These are phyloP conservation scores for Citrullus colocynthis DNA, from an alignment of 306 rosid genomes.

Conservation along the genomic window DNA sequence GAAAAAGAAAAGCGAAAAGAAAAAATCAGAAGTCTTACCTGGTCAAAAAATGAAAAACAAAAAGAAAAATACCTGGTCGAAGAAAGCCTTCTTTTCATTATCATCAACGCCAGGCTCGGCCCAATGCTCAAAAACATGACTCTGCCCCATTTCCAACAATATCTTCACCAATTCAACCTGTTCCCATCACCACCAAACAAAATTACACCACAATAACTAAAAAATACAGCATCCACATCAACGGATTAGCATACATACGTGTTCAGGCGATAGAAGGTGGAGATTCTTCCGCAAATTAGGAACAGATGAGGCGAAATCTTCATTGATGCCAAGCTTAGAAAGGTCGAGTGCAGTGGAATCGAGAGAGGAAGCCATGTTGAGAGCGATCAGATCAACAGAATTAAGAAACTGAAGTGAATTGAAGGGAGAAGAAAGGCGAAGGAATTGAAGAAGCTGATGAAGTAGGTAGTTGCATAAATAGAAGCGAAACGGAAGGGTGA, in stretches of 20 bases:
- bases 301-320: conserved; percentile 27
- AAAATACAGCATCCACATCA: background rate
- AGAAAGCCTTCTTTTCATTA: conserved; percentile 55
- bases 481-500: background rate
- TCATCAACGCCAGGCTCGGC: conserved; percentile 62
- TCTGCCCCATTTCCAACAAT: conserved; percentile 50
- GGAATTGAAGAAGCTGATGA: background rate
- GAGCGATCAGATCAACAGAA: background rate
- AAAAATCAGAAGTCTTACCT: background rate
- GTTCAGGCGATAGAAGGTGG: conserved; percentile 45
- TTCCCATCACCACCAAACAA: conserved; percentile 8
- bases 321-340: conserved; percentile 24
- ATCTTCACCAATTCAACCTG: conserved; percentile 57
- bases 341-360: conserved; percentile 10
- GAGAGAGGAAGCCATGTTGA: background rate
- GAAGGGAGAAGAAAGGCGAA: background rate
- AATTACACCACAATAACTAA: background rate
- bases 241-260: conserved; percentile 17
- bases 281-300: conserved; percentile 37
- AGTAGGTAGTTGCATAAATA: background rate
- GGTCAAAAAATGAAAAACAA: background rate
- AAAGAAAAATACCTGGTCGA: conserved; percentile 41
- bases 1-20: background rate
- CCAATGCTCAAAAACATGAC: conserved; percentile 69
- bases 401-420: background rate